Conservation (phyloP, 768 basidiomycete genomes). For the Dendrothele bispora region DNA sequence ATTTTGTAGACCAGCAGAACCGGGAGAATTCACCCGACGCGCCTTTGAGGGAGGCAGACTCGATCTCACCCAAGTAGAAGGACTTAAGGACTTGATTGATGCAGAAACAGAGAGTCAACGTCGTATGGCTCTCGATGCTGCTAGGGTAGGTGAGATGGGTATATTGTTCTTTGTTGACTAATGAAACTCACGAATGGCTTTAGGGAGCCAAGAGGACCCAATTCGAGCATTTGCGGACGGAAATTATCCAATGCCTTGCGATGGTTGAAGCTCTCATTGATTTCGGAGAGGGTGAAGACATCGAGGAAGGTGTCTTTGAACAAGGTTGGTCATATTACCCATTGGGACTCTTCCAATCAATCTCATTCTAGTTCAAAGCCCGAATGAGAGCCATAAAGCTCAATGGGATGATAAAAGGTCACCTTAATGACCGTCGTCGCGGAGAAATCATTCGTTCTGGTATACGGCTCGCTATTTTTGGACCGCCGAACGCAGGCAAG, state of each 20-base stretch:
- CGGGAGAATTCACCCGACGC: constrained; percentile 87
- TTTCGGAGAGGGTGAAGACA: constrained; percentile 89
- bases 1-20: constrained; percentile 73
- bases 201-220: constrained; percentile 64
- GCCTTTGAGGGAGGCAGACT: constrained; percentile 80
- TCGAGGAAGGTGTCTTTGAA: constrained; percentile 79
- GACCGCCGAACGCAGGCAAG: constrained; percentile 94
- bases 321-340: constrained; percentile 48
- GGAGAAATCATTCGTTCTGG: constrained; percentile 86
- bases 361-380: constrained; percentile 39
- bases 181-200: constrained; percentile 8
- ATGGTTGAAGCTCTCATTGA: constrained; percentile 88
- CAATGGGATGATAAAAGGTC: constrained; percentile 46
- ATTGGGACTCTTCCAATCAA: constrained; percentile 2
- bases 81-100: constrained; percentile 82
- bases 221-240: constrained; percentile 62
- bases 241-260: constrained; percentile 73
- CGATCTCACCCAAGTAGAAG: constrained; percentile 89
- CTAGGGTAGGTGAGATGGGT: constrained; percentile 50
- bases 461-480: constrained; percentile 83
- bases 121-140: constrained; percentile 66
- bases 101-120: constrained; percentile 87
- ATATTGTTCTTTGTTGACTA: background rate
- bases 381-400: constrained; percentile 48
- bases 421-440: constrained; percentile 69